Evolutionary conservation across 1,139 yeast species (phyloP).

Genomic region (Petasospora rhodanensis): DNA sequence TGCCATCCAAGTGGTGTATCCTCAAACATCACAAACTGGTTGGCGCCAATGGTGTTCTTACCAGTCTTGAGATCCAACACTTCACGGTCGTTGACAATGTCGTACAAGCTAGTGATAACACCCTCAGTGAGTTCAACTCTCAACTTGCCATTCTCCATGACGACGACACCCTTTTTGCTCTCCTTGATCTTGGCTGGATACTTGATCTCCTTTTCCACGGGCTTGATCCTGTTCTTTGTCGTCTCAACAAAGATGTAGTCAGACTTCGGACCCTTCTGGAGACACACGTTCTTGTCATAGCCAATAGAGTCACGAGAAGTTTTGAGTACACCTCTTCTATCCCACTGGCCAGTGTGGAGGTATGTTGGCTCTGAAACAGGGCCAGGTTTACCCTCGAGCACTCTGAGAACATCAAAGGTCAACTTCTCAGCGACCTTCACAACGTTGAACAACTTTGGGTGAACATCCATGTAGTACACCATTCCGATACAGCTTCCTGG

Average conservation of each 20-base stretch:
- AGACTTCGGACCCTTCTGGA: slow-evolving; percentile 11
- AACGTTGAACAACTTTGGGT: slow-evolving; percentile 64
- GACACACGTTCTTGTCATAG: slow-evolving; percentile 1
- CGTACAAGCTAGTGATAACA: slow-evolving; percentile 61
- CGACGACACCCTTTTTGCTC: slow-evolving; percentile 37
- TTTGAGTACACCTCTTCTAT: slow-evolving; percentile 49
- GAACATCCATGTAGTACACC: slow-evolving; percentile 91
- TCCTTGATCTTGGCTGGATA: slow-evolving; percentile 47
- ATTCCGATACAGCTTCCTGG: slow-evolving; percentile 96
- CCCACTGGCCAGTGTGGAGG: slow-evolving; percentile 74
- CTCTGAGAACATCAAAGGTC: slow-evolving; percentile 46
- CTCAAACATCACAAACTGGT: slow-evolving; percentile 74
- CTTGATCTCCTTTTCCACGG: slow-evolving; percentile 24
- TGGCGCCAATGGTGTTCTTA: slow-evolving; percentile 47
- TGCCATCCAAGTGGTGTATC: slow-evolving; percentile 90
- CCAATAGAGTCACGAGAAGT: slow-evolving; percentile 25
- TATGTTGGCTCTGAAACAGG: too few species aligned
- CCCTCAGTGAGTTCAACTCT: slow-evolving; percentile 60
- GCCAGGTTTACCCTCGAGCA: slow-evolving; percentile 26
- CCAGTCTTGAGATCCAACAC: slow-evolving; percentile 56
- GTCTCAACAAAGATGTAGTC: slow-evolving; percentile 21
- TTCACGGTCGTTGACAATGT: slow-evolving; percentile 57
- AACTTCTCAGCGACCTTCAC: slow-evolving; percentile 50
- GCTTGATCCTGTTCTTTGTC: slow-evolving; percentile 8
- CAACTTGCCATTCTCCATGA: slow-evolving; percentile 57